Evolutionary conservation across 495 filamentous ascomycete genomes (phyloP), one percentile per base, ranked within the genome.

Genomic region (Lasiosphaeris hirsuta): DNA sequence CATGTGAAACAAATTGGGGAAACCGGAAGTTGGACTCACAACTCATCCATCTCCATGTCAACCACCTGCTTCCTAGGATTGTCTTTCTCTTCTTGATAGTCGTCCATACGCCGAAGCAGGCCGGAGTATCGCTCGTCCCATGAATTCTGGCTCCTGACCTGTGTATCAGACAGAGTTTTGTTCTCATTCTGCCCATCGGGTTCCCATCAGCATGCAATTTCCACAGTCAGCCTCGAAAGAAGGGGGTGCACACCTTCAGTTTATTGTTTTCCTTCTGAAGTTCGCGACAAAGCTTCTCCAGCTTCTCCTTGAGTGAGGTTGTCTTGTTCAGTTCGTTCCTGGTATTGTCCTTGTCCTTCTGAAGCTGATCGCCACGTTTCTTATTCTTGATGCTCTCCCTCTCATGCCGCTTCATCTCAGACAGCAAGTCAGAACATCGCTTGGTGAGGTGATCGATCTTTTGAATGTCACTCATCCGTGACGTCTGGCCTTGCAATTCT

Each of bases 251-350:
- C 68, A 96, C 92, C 86, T 97, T 97, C 14, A 98, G 80, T 69
- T 92, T 90, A 70, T 97, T 97, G 71, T 97, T 97, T 68, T 98
- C 95, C 64, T 90, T 89, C 41, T 92, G 91, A 36, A 97, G 76
- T 65, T 97, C 93, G 35, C 94, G 78, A 61, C 91, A 96, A 40
- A 97, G 77, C 66, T 96, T 97, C 69, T 97, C 95, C 39, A 97
- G 76, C 72, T 97, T 97, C 59, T 96, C 90, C 69, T 92, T 96
- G 66, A 96, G 84, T 10, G 84, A 85, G 8, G 87, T 83, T 17
- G 89, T 92, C 71, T 94, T 95, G 71, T 81, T 92, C 51, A 96
- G 79, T 70, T 98, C 94, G 38, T 86, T 87, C 60, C 89, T 85
- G 15, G 85, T 84, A 59, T 89, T 86, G 71, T 98, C 94, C 69